These are phyloP conservation scores for Calonectria henricotiae DNA, from an alignment of 2,329 filamentous ascomycete genomes.

Conservation along the genomic window DNA sequence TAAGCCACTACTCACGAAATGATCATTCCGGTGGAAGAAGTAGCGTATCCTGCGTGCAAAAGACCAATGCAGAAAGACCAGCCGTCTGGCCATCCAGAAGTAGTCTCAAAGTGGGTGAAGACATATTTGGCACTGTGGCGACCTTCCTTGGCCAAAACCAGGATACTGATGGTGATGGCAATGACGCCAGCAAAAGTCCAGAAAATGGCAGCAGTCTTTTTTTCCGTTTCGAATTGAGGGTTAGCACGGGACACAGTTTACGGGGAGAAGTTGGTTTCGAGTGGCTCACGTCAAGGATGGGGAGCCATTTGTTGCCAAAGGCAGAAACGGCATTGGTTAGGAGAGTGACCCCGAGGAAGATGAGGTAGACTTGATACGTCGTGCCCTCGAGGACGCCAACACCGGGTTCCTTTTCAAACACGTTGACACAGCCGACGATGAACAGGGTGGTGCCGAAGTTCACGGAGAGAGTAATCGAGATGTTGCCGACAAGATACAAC, in stretches of 20 bases:
- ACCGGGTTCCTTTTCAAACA: slow-evolving; percentile 66
- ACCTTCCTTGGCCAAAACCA: slow-evolving; percentile 79
- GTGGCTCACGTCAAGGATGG: slow-evolving; percentile 76
- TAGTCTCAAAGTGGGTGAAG: slow-evolving; percentile 78
- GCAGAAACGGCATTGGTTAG: slow-evolving; percentile 77
- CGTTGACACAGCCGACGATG: slow-evolving; percentile 70
- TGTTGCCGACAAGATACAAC: slow-evolving; percentile 85
- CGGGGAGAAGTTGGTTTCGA: background rate
- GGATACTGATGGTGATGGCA: slow-evolving; percentile 74
- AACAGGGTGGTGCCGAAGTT: slow-evolving; percentile 84
- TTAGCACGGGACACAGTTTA: slow-evolving; percentile 33
- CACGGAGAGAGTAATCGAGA: slow-evolving; percentile 87
- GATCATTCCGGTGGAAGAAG: slow-evolving; percentile 85
- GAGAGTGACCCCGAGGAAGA: slow-evolving; percentile 80
- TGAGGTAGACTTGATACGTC: slow-evolving; percentile 79
- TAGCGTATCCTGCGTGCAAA: slow-evolving; percentile 81
- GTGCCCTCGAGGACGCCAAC: slow-evolving; percentile 64
- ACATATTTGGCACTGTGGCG: slow-evolving; percentile 75
- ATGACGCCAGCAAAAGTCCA: slow-evolving; percentile 83
- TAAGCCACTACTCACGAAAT: slow-evolving; percentile 73
- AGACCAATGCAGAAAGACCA: slow-evolving; percentile 84
- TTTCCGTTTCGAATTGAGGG: background rate
- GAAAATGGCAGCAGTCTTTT: slow-evolving; percentile 79
- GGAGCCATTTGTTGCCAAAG: slow-evolving; percentile 78
- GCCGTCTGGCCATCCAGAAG: slow-evolving; percentile 79